phyloP scores from a whole-genome alignment of 2,329 filamentous ascomycete genomes.

The Colletotrichum magnum region DNA sequence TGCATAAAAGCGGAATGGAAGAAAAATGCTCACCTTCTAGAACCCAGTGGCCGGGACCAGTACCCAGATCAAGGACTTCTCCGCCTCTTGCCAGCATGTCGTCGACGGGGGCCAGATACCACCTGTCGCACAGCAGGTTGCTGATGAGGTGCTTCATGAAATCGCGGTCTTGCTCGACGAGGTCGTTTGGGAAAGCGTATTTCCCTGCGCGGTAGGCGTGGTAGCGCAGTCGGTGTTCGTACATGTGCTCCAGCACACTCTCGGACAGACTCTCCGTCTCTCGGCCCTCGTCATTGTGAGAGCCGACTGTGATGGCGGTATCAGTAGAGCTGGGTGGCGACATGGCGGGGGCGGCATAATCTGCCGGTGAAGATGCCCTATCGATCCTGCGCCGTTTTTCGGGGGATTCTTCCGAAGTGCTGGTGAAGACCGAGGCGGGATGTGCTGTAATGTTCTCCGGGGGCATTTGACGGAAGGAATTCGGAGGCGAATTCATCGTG shows the following conservation, averaged over 20 bases:
- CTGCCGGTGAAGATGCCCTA: conserved; percentile 32
- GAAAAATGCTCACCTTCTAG: conserved; percentile 60
- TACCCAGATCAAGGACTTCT: conserved; percentile 63
- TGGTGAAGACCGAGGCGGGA: conserved; percentile 1
- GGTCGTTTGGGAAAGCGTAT: conserved; percentile 61
- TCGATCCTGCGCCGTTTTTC: conserved; percentile 28
- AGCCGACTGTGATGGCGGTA: conserved; percentile 40
- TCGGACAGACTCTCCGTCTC: conserved; percentile 58
- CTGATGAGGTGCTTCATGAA: conserved; percentile 58
- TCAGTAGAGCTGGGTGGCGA: conserved; percentile 34
- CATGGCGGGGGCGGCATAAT: conserved; percentile 28
- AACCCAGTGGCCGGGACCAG: conserved; percentile 66
- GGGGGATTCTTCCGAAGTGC: conserved; percentile 7
- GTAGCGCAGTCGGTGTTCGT: conserved; percentile 57
- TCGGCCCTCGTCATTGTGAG: conserved; percentile 37
- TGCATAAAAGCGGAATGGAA: neutral
- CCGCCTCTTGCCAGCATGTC: conserved; percentile 54
- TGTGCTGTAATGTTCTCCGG: conserved; percentile 9
- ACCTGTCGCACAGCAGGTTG: conserved; percentile 54
- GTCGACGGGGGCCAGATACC: conserved; percentile 62
- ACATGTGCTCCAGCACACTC: conserved; percentile 59
- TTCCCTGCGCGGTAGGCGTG: conserved; percentile 58
- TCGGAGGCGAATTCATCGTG: conserved; percentile 42
- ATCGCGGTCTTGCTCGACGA: conserved; percentile 58
- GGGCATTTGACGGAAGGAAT: conserved; percentile 26